Evolutionary conservation across 2,329 filamentous ascomycete genomes (phyloP).

Genomic region (Lasiodiplodia theobromae): DNA sequence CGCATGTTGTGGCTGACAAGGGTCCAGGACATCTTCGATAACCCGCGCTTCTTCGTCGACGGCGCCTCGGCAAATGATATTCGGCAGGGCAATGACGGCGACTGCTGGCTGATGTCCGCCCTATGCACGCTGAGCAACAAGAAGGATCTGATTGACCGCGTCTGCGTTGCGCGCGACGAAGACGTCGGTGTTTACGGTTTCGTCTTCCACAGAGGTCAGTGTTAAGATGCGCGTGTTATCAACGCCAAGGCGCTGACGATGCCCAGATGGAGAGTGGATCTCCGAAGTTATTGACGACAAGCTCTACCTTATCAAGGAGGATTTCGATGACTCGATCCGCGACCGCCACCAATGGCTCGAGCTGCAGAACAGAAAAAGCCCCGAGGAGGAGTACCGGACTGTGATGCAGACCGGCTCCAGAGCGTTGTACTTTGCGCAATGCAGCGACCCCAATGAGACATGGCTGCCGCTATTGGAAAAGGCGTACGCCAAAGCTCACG

Average conservation of each 20-base stretch:
- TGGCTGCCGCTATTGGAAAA: slow-evolving; percentile 84
- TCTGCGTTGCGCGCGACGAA: slow-evolving; percentile 77
- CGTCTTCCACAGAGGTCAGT: slow-evolving; percentile 72
- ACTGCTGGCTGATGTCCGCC: slow-evolving; percentile 87
- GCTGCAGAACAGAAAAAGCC: slow-evolving; percentile 63
- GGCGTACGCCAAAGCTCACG: slow-evolving; percentile 84
- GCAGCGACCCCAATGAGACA: slow-evolving; percentile 77
- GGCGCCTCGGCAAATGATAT: slow-evolving; percentile 79
- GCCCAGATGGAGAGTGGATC: slow-evolving; percentile 67
- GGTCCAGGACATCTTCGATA: slow-evolving; percentile 79
- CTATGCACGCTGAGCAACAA: slow-evolving; percentile 79
- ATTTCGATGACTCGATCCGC: slow-evolving; percentile 77
- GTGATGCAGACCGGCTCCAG: slow-evolving; percentile 77
- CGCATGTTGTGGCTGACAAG: slow-evolving; percentile 30
- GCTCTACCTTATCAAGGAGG: slow-evolving; percentile 77
- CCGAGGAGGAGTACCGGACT: slow-evolving; percentile 71
- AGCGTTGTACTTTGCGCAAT: slow-evolving; percentile 79
- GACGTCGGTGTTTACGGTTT: slow-evolving; percentile 84
- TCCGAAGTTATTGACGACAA: slow-evolving; percentile 92
- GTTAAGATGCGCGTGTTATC: neutral
- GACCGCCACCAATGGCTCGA: slow-evolving; percentile 78
- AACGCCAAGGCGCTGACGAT: slow-evolving; percentile 12
- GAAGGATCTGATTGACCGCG: slow-evolving; percentile 70
- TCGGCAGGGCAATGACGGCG: slow-evolving; percentile 76
- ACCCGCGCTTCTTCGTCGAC: slow-evolving; percentile 77